Base-by-base conservation (phyloP, 1,139 yeast genomes). In the Hemisphaericaspora xylofermentans region DNA sequence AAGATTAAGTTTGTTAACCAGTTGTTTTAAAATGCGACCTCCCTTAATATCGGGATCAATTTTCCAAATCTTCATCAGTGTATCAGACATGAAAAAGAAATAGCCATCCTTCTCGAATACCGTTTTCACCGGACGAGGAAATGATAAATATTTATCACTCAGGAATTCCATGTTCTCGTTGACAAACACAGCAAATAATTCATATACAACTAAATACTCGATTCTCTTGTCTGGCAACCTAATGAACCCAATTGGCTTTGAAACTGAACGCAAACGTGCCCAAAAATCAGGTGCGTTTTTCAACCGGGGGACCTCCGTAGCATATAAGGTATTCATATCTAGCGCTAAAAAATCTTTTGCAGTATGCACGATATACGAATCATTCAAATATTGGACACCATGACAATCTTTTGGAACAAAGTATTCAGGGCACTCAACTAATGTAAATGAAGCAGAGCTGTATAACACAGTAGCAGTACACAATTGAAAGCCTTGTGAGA, bases 61-160 rank as follows among this genome's bases (percentile, higher is more conserved):
- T 19, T 31, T 18, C 17, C 15, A 31, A 19, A 31, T n/a, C 16
- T 18, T 19, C 25, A 31, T 12, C 34, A 18, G 14, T 10, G 8
- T 31, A 4, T 31, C 25, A 8, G 16, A 18, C n/a, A 31, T n/a
- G 13, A 25, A 18, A 31, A 31, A 18, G 12, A 31, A 31, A 8
- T 31, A 31, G 5, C 34, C 34, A 31, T 31, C 34, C 21, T 31
- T 31, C n/a, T 18, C 34, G n/a, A 31, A 31, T 3, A 19, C 6
- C 4, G 16, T 31, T 3, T 31, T 18, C 24, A 31, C 6, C 13
- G 18, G 18, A 8, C 12, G 2, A 18, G 10, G 16, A 19, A 18
- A 31, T 6, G 24, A 2, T 9, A 31, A 12, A 19, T 19, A 19
- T 19, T 12, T 12, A 6, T 29, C 22, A 17, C 25, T 31, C n/a